Percentiles rank a stretch among this genome's conserved stretches.
Evolutionary conservation across 2,329 filamentous ascomycete species (phyloP).

Genomic region (Botryotinia narcissicola): DNA sequence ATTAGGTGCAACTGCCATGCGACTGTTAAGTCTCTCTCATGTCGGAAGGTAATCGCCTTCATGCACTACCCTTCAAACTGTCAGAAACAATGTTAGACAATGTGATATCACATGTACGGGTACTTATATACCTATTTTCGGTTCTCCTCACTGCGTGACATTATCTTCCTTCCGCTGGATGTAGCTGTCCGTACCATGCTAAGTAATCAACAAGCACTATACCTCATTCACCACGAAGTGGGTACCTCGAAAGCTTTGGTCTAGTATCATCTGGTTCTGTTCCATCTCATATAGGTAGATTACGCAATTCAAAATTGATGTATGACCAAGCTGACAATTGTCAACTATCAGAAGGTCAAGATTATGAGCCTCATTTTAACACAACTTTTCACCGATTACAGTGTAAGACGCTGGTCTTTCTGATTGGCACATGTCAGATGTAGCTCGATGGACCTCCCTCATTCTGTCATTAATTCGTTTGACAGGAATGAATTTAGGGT

Average conservation of each 20-base stretch:
- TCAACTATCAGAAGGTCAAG: conserved; percentile 13
- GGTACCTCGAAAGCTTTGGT: not conserved
- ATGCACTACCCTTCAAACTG: not conserved
- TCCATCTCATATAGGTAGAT: not conserved
- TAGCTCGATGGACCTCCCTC: conserved; percentile 1
- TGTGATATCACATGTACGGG: conserved; percentile 15
- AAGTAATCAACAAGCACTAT: not conserved
- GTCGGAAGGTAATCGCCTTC: conserved; percentile 7
- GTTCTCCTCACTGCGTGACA: conserved; percentile 3
- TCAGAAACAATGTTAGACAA: not conserved
- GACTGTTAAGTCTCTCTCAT: not conserved
- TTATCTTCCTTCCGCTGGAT: conserved; percentile 13
- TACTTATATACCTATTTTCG: conserved; percentile 10
- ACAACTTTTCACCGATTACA: conserved; percentile 11
- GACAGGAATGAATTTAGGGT: not conserved
- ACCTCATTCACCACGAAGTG: not conserved
- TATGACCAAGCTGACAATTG: conserved; percentile 10
- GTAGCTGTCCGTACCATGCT: conserved; percentile 11
- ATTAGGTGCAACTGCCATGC: not conserved
- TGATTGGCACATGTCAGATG: not conserved
- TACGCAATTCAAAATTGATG: conserved; percentile 8
- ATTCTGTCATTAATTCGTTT: not conserved
- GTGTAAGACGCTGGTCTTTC: conserved; percentile 4
- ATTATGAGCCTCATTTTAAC: conserved; percentile 14
- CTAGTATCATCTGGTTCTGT: not conserved